A percentile compares a stretch with the other conserved stretches of the same genome.
phyloP scores from a whole-genome alignment of 768 basidiomycete genomes.

The Dentipellis fragilis region DNA sequence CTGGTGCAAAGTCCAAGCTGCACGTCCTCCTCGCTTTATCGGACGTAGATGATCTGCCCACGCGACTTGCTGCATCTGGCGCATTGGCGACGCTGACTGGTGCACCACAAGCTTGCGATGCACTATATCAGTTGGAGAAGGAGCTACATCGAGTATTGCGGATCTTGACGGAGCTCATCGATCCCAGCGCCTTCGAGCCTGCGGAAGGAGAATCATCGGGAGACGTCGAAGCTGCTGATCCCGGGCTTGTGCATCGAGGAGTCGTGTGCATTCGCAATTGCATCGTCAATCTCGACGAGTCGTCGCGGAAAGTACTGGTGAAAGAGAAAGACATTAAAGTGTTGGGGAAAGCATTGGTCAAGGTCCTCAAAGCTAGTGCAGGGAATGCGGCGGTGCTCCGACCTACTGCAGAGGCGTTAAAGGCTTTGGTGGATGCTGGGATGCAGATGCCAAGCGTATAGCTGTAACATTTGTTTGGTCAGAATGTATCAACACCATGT shows the following conservation, averaged over 20 bases:
- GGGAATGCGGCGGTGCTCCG: slow-evolving; percentile 30
- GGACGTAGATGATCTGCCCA: slow-evolving; percentile 77
- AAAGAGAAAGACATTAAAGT: slow-evolving; percentile 43
- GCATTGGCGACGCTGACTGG: slow-evolving; percentile 75
- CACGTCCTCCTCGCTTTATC: slow-evolving; percentile 79
- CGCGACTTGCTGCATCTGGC: slow-evolving; percentile 84
- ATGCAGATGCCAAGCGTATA: slow-evolving; percentile 1
- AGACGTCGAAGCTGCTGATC: slow-evolving; percentile 26
- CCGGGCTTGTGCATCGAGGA: slow-evolving; percentile 69
- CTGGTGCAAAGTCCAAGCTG: slow-evolving; percentile 50
- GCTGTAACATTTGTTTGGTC: not conserved
- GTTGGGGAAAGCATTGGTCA: slow-evolving; percentile 42
- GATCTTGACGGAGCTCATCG: slow-evolving; percentile 58
- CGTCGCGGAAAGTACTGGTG: slow-evolving; percentile 31
- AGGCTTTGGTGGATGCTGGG: slow-evolving; percentile 25
- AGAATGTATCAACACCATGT: not conserved
- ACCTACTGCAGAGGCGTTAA: slow-evolving; percentile 43
- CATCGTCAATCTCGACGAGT: slow-evolving; percentile 32
- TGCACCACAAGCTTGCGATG: slow-evolving; percentile 46
- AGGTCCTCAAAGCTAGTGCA: slow-evolving; percentile 33
- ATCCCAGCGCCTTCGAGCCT: slow-evolving; percentile 35
- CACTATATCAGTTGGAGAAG: slow-evolving; percentile 52
- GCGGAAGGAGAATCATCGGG: slow-evolving; percentile 25
- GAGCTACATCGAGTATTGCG: slow-evolving; percentile 56
- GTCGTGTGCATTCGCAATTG: slow-evolving; percentile 68